Evolutionary conservation across 169 alveolate genomes (phyloP), one percentile per base, ranked within the genome.

Genomic region (Plasmodium vinckei): DNA sequence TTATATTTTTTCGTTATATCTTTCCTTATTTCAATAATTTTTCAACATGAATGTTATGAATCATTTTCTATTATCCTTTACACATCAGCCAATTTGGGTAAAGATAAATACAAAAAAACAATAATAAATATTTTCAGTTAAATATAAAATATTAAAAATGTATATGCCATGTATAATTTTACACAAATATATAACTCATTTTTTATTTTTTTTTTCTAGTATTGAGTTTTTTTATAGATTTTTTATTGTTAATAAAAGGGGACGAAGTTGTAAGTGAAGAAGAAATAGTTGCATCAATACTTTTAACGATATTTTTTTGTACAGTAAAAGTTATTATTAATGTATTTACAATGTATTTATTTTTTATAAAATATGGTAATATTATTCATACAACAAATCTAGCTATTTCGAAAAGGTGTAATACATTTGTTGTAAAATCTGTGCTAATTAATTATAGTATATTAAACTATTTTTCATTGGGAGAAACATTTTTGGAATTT

Each of bases 261-360:
- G 72, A 82, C 33, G 90, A 82, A 56, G 82, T 82, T 46, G 90
- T 68, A 19, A 69, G 84, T 49, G 90, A 82, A 61, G 90, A 82
- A 39, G 90, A 82, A 25, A 82, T 82, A 53, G 69, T 68, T 51
- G 12, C 69, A 53, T 68, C 82, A 4, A 82, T 84, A 9, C 46
- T 54, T 68, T 82, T 68, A 19, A 82, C 90, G 2, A 82, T 82
- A 68, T 21, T 70, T 23, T 54, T 33, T 2, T 82, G 90, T 9
- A 69, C 44, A 10, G 13, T 68, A 21, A 82, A 82, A 65, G 27
- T 82, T 39, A 21, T 51, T 44, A 39, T 72, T 47, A 82, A 82
- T 51, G 73, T 39, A 15, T 82, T 25, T 61, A 56, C 63, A 15
- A 33, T 82, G 53, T 82, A 82, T 82, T 53, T 21, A n/a, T 82